Percentiles rank a stretch among this genome's conserved stretches.
Conservation (phyloP, 1,284 basidiomycete species). For the Paramarasmius palmivorus region DNA sequence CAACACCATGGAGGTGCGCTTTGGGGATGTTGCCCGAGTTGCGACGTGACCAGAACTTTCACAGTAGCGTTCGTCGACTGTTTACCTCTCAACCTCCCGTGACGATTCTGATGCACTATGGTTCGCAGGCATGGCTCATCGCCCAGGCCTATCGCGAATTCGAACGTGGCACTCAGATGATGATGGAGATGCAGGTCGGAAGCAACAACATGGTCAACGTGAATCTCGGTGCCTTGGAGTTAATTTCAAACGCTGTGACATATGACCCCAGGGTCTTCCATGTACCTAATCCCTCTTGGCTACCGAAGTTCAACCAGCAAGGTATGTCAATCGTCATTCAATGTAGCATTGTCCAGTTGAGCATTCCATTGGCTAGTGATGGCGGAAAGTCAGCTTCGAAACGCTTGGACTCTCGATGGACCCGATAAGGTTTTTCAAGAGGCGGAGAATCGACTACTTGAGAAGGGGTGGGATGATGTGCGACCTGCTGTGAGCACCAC, state of each 20-base stretch:
- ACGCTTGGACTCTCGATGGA: slow-evolving; percentile 1
- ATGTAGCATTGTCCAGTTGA: no score
- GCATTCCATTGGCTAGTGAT: not conserved
- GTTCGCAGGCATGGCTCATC: not conserved
- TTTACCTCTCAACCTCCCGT: not conserved
- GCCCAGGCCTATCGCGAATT: no score
- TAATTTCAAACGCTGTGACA: no score
- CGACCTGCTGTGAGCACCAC: slow-evolving; percentile 30
- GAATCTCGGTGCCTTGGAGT: no score
- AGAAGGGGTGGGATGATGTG: slow-evolving; percentile 27
- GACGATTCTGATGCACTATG: not conserved
- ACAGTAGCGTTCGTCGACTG: slow-evolving; percentile 3
- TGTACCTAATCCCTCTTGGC: no score
- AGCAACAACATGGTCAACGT: no score
- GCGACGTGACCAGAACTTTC: not conserved
- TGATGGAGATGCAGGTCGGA: no score
- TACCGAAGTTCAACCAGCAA: no score
- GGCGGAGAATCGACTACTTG: slow-evolving; percentile 23
- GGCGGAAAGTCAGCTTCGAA: not conserved
- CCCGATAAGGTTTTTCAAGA: slow-evolving; percentile 24
- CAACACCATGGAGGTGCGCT: slow-evolving; percentile 4
- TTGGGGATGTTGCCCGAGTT: not conserved
- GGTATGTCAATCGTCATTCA: no score
- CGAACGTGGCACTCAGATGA: no score
- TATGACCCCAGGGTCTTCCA: no score